Conservation (phyloP, 805 yeast genomes). For the Metschnikowia matae region DNA sequence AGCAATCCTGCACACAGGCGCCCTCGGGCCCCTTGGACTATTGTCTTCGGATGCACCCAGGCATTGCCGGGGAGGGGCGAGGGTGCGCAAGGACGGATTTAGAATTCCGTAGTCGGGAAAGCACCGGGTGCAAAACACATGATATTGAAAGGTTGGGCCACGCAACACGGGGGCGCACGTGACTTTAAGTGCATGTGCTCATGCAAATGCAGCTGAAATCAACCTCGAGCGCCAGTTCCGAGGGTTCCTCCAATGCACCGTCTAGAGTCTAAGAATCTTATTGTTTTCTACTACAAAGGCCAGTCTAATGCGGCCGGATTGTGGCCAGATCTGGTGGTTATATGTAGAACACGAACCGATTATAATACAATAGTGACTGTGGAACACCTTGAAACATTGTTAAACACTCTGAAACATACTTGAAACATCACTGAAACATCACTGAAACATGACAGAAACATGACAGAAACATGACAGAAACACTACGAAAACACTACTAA, state of each 20-base stretch:
- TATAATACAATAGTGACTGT: too few relatives aligned
- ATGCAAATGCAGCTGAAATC: neutral
- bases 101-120: neutral
- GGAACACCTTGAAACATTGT: too few relatives aligned
- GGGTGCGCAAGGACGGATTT: neutral
- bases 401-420: too few relatives aligned
- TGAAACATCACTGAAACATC: neutral
- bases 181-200: neutral
- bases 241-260: neutral
- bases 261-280: too few relatives aligned
- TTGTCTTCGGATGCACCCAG: neutral
- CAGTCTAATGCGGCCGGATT: too few relatives aligned
- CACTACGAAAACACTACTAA: neutral
- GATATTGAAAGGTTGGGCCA: neutral
- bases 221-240: neutral
- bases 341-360: too few relatives aligned
- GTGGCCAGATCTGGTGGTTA: too few relatives aligned
- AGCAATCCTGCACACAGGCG: neutral
- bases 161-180: neutral
- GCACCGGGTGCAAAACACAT: neutral
- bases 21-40: neutral
- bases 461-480: too few relatives aligned
- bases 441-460: too few relatives aligned
- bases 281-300: too few relatives aligned
- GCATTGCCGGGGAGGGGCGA: neutral